Percentiles rank a stretch among this genome's conserved stretches.
phyloP scores from a whole-genome alignment of 2,329 filamentous ascomycete species.

The Apiospora hydei region DNA sequence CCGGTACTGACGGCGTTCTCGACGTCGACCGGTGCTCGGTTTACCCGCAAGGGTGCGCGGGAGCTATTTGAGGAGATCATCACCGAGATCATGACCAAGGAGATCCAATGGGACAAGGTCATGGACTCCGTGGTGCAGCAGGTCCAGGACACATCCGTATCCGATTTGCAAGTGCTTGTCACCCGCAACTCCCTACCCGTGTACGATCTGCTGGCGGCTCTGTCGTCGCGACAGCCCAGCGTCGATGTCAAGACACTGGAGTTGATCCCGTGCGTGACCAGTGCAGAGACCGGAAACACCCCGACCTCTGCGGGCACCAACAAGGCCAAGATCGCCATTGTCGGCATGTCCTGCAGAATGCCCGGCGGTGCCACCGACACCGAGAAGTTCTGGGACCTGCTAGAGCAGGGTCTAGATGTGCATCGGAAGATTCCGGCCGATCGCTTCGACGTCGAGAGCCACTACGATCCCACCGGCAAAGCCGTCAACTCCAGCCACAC shows the following conservation, averaged over 20 bases:
- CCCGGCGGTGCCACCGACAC: constrained; percentile 65
- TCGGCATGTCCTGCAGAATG: constrained; percentile 70
- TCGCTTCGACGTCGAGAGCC: constrained; percentile 24
- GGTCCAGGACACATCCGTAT: constrained; percentile 28
- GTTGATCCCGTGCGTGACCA: constrained; percentile 36
- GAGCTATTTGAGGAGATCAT: constrained; percentile 39
- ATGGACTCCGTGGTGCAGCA: constrained; percentile 33
- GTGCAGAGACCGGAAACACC: background rate
- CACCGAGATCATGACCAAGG: constrained; percentile 40
- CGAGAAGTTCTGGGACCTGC: constrained; percentile 69
- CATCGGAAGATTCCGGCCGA: constrained; percentile 49
- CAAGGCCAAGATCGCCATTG: constrained; percentile 69
- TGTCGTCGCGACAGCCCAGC: constrained; percentile 29
- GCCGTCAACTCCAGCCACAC: constrained; percentile 35
- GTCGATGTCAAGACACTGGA: constrained; percentile 22
- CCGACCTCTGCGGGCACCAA: background rate
- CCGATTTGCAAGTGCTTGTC: constrained; percentile 33
- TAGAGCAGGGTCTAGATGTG: constrained; percentile 68
- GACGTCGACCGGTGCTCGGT: constrained; percentile 40
- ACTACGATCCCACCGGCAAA: constrained; percentile 64
- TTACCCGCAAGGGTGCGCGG: constrained; percentile 34
- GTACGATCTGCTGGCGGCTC: constrained; percentile 35
- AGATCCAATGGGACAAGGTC: constrained; percentile 42
- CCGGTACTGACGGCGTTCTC: constrained; percentile 37
- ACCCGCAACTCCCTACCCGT: constrained; percentile 40